A percentile compares a stretch with the other conserved stretches of the same genome.
Evolutionary conservation across 306 rosid genomes (phyloP).

Genomic region (Pueraria montana): DNA sequence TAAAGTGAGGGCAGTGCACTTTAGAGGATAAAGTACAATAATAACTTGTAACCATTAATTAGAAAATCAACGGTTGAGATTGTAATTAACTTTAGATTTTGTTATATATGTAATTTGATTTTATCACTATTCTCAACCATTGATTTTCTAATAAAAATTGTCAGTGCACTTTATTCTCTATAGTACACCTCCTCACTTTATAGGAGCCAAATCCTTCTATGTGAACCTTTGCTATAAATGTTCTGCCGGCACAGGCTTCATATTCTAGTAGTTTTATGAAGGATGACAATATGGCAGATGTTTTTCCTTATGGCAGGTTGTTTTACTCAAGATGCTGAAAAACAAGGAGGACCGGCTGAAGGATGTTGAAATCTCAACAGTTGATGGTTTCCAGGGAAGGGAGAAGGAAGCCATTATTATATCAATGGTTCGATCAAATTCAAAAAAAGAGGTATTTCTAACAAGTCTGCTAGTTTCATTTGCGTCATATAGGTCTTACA

Average conservation of each 20-base stretch:
- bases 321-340: constrained; percentile 81
- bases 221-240: constrained; percentile 36
- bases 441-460: constrained; percentile 81
- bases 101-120: not conserved
- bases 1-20: not conserved
- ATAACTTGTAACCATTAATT: not conserved
- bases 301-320: constrained; percentile 70
- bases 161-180: not conserved
- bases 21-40: not conserved
- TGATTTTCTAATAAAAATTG: not conserved
- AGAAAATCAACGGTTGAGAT: not conserved
- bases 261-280: constrained; percentile 31
- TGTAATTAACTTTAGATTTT: not conserved
- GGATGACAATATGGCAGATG: constrained; percentile 33
- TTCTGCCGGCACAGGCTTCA: constrained; percentile 16
- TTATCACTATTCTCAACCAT: not conserved
- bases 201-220: not conserved
- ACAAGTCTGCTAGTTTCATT: constrained; percentile 31
- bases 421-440: constrained; percentile 97
- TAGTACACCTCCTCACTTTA: not conserved
- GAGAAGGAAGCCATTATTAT: constrained; percentile 96
- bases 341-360: constrained; percentile 78
- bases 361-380: constrained; percentile 93
- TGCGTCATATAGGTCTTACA: constrained; percentile 21
- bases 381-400: constrained; percentile 98